Conservation (phyloP, 257 asterid genomes). For the Jaltomata sinuosa region DNA sequence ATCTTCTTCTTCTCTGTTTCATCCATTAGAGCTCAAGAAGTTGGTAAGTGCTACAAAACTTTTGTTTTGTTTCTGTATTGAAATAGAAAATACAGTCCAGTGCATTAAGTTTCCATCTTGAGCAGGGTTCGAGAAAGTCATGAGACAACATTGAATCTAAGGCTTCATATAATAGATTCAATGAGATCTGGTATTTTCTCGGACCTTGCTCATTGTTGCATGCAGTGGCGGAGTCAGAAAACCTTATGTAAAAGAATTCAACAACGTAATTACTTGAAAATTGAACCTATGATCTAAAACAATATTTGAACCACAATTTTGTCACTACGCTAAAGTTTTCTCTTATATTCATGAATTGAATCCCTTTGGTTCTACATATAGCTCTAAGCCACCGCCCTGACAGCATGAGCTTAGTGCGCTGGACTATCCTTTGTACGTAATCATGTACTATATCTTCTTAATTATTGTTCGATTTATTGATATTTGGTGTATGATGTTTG, state of each 20-base stretch:
- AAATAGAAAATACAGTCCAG: rapidly evolving
- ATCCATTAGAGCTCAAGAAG: neutral
- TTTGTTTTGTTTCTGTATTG: rapidly evolving
- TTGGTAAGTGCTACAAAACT: neutral
- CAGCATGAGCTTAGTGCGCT: neutral
- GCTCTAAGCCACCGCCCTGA: too few relatives aligned
- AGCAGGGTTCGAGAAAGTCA: neutral
- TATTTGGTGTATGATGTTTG: neutral
- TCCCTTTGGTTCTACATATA: too few relatives aligned
- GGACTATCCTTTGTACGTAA: neutral
- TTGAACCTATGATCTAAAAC: neutral
- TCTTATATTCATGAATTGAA: neutral
- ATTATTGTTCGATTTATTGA: neutral
- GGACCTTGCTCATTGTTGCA: neutral
- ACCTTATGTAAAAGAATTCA: neutral
- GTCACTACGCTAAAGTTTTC: neutral
- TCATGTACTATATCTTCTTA: neutral
- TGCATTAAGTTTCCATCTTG: neutral
- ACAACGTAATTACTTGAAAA: neutral
- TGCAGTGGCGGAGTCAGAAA: neutral
- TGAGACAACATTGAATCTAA: neutral
- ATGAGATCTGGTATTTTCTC: neutral
- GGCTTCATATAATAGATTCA: neutral
- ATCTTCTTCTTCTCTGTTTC: neutral
- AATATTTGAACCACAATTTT: neutral